phyloP scores from a whole-genome alignment of 1,139 yeast species.

The Kluyveromyces marxianus region DNA sequence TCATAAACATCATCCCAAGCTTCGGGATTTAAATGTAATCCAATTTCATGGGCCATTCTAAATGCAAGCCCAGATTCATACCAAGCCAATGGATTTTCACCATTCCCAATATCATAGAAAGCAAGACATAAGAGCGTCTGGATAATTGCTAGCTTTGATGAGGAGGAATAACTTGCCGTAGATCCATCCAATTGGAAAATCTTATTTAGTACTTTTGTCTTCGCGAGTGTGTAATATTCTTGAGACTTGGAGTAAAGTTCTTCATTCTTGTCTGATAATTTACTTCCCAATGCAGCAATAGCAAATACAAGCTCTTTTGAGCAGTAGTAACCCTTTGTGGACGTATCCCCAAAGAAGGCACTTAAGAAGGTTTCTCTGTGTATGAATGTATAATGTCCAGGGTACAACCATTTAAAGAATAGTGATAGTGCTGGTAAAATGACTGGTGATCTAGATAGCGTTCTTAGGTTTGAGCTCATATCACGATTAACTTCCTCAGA shows the following conservation, averaged over 20 bases:
- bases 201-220: slow-evolving; percentile 35
- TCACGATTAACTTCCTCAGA: slow-evolving; percentile 7
- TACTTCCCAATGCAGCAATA: slow-evolving; percentile 50
- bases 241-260: slow-evolving; percentile 35
- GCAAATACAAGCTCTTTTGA: slow-evolving; percentile 45
- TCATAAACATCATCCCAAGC: slow-evolving; percentile 38
- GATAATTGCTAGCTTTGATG: slow-evolving; percentile 29
- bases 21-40: slow-evolving; percentile 51
- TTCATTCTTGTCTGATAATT: slow-evolving; percentile 39
- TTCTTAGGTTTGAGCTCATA: slow-evolving; percentile 38
- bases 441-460: slow-evolving; percentile 40
- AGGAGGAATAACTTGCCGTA: slow-evolving; percentile 21
- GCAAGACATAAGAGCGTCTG: slow-evolving; percentile 47
- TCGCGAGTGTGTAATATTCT: slow-evolving; percentile 43
- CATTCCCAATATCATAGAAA: slow-evolving; percentile 50
- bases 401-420: slow-evolving; percentile 58
- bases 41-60: slow-evolving; percentile 55
- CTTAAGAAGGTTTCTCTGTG: slow-evolving; percentile 53
- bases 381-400: slow-evolving; percentile 52
- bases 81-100: slow-evolving; percentile 54
- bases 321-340: slow-evolving; percentile 38
- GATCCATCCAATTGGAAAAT: slow-evolving; percentile 34
- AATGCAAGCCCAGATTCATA: slow-evolving; percentile 54
- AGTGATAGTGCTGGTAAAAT: slow-evolving; percentile 37
- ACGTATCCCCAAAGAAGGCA: slow-evolving; percentile 45